Evolutionary conservation across 371 early-diverging fungal species (phyloP).

Genomic region (Mortierella sp.): DNA sequence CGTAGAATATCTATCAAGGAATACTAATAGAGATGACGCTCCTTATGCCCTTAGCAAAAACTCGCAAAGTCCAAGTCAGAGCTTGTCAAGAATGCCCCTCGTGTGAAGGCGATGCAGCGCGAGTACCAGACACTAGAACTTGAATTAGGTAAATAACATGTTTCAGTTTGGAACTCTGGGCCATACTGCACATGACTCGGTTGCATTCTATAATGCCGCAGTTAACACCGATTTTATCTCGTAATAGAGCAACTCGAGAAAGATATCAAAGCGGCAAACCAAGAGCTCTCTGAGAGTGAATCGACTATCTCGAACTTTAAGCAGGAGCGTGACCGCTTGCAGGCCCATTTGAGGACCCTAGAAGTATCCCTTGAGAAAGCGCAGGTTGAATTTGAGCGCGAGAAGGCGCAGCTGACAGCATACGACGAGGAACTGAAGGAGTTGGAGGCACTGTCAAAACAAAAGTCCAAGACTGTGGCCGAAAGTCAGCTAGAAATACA

Average conservation of each 20-base stretch:
- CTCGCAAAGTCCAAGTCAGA: slow-evolving; percentile 70
- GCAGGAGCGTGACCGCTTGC: slow-evolving; percentile 63
- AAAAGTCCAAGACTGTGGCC: slow-evolving; percentile 69
- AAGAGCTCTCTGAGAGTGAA: slow-evolving; percentile 63
- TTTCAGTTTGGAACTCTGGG: not conserved
- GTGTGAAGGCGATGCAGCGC: slow-evolving; percentile 76
- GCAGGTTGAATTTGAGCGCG: slow-evolving; percentile 58
- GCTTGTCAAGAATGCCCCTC: slow-evolving; percentile 64
- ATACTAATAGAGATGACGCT: not conserved
- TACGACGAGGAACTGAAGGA: slow-evolving; percentile 73
- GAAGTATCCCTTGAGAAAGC: slow-evolving; percentile 52
- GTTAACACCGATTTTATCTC: not conserved
- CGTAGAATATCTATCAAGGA: not conserved
- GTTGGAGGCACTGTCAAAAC: slow-evolving; percentile 73
- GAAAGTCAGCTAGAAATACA: slow-evolving; percentile 78
- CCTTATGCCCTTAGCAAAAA: slow-evolving; percentile 59
- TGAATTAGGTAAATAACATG: slow-evolving; percentile 68
- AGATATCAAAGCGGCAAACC: slow-evolving; percentile 68
- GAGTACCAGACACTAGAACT: slow-evolving; percentile 77
- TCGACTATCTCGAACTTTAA: slow-evolving; percentile 64
- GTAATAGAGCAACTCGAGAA: slow-evolving; percentile 73
- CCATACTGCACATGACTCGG: not conserved
- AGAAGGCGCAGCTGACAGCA: slow-evolving; percentile 54
- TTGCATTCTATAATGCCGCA: not conserved
- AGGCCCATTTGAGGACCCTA: slow-evolving; percentile 34